Percentiles rank a stretch among this genome's conserved stretches.
phyloP scores from a whole-genome alignment of 768 basidiomycete species.

The Lentinus brumalis region DNA sequence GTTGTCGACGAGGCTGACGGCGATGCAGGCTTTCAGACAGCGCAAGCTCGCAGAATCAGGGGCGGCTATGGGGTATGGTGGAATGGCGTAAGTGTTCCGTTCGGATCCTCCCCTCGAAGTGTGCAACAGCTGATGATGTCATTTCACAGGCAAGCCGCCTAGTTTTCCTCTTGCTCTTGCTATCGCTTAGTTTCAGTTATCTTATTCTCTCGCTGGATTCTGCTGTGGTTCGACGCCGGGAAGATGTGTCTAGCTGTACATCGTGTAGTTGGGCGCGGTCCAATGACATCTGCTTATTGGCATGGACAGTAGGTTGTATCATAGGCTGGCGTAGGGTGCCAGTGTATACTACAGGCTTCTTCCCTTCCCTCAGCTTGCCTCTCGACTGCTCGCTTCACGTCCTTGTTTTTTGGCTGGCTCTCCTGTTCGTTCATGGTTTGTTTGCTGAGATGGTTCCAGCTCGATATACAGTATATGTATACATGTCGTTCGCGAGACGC shows the following conservation, averaged over 20 bases:
- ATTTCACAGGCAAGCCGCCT: constrained; percentile 19
- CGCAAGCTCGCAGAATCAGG: constrained; percentile 70
- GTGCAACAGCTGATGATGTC: not conserved
- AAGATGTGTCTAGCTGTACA: constrained; percentile 15
- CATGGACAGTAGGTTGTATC: constrained; percentile 15
- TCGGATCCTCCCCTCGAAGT: not conserved
- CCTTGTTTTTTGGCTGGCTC: no score
- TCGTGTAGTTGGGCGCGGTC: constrained; percentile 16
- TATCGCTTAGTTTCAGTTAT: not conserved
- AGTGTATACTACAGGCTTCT: constrained; percentile 9
- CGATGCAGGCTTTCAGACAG: constrained; percentile 66
- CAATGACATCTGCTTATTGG: constrained; percentile 18
- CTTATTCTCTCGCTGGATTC: constrained; percentile 11
- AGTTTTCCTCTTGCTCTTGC: constrained; percentile 13
- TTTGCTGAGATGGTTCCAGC: not conserved
- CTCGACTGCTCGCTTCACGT: not conserved
- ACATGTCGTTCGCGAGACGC: not conserved
- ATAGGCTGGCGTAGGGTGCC: not conserved
- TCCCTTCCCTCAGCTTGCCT: not conserved
- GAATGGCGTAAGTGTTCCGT: constrained; percentile 38
- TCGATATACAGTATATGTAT: not conserved
- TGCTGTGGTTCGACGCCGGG: constrained; percentile 3
- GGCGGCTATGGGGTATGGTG: constrained; percentile 60
- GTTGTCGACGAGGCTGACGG: not conserved
- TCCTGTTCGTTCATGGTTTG: not conserved